Evolutionary conservation across 129 eudicot species (phyloP), one percentile per base, ranked within the genome.

Genomic region (Dittrichia graveolens): DNA sequence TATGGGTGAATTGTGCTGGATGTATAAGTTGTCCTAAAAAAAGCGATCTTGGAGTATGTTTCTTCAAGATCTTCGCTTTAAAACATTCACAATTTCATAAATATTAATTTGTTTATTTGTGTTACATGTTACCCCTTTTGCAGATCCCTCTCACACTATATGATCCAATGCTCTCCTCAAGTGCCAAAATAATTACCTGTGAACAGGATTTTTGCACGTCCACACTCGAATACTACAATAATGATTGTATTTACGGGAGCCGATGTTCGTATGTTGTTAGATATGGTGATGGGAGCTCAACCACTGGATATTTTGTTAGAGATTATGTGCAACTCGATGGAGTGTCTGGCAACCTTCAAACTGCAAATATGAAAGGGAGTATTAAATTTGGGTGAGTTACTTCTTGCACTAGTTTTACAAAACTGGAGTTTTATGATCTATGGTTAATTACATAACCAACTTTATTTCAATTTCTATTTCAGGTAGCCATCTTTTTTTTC

Each of bases 221-320:
- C 39, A 55, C 72, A 12, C 71, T 87, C 34, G 75, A 38, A n/a
- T 50, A 83, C 40, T 67, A 81, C 24, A 71, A 66, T 58, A 61
- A 84, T 44, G 85, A 76, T 45, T 93, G 98, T 80, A 65, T 66
- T 67, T 67, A 67, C 6, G 98, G 91, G 11, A 52, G 12, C 65
- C 81, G 69, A 53, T 93, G 98, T 76, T 54, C 85, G 34, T 93
- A 90, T 83, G 34, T 76, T 56, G 90, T 93, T 69, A 86, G 85
- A 41, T 93, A 93, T 62, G 98, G 96, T 67, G 98, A 93, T 65
- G 98, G 95, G 48, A 93, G 98, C 83, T 58, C 83, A 72, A 93
- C 96, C 5, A 71, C 73, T 2, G 98, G 98, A 55, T 90, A 75
- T 80, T 93, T 87, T 70, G 89, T 93, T 55, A 75, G 72, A 69